Evolutionary conservation across 495 filamentous ascomycete genomes (phyloP).

Genomic region (Trypethelium eluteriae): DNA sequence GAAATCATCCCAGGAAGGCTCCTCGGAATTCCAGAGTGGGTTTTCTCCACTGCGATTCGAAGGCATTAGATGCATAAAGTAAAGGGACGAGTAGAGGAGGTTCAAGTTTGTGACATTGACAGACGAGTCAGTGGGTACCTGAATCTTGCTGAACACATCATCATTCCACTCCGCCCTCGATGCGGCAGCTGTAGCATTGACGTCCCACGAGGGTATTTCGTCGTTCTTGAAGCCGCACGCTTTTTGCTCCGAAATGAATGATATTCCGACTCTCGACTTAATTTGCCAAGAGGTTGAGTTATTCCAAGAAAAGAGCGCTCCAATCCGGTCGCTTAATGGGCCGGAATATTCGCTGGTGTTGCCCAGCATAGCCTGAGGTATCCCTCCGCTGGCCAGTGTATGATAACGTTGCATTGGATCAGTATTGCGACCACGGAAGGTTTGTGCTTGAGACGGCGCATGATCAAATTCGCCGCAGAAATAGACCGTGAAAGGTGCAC

Average conservation of each 20-base stretch:
- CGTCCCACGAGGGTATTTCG: conserved; percentile 29
- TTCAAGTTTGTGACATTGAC: conserved; percentile 30
- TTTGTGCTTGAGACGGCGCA: conserved; percentile 23
- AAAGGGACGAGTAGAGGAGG: conserved; percentile 32
- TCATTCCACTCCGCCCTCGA: conserved; percentile 32
- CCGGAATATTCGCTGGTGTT: conserved; percentile 26
- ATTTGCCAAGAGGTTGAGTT: conserved; percentile 17
- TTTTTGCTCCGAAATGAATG: conserved; percentile 32
- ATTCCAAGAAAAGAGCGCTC: conserved; percentile 33
- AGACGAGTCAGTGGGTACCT: conserved; percentile 20
- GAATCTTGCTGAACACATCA: conserved; percentile 35
- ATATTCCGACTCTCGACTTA: conserved; percentile 32
- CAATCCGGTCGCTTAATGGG: conserved; percentile 27
- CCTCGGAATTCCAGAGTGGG: conserved; percentile 31
- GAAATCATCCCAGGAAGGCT: conserved; percentile 36
- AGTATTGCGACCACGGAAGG: conserved; percentile 32
- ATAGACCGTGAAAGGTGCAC: conserved; percentile 30
- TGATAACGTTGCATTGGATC: conserved; percentile 27
- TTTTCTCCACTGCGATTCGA: conserved; percentile 34
- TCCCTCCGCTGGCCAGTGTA: conserved; percentile 16
- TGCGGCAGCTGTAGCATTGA: conserved; percentile 27
- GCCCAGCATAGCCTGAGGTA: conserved; percentile 27
- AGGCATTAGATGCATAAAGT: conserved; percentile 35
- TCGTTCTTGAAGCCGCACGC: conserved; percentile 32
- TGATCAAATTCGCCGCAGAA: conserved; percentile 35